Evolutionary conservation across 257 asterid genomes (phyloP).

Genomic region (Scutellaria minor): DNA sequence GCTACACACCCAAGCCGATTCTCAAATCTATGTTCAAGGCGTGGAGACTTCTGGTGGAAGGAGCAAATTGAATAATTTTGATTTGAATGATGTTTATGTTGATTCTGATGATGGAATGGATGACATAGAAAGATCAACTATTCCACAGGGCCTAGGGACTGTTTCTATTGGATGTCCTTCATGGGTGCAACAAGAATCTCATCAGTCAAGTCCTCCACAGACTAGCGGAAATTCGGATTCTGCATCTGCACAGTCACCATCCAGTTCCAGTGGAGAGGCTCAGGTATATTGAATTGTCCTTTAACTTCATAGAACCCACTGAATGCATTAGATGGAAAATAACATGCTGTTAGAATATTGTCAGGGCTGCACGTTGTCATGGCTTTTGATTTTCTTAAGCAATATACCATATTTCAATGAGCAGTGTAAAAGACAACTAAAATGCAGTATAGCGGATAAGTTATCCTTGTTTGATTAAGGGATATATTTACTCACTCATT

Average conservation of each 20-base stretch:
- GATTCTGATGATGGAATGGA: constrained; percentile 77
- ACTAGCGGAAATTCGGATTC: constrained; percentile 82
- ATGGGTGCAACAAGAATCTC: constrained; percentile 76
- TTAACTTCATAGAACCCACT: constrained; percentile 20
- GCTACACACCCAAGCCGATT: constrained; percentile 46
- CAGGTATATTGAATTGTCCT: constrained; percentile 53
- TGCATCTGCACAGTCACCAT: constrained; percentile 80
- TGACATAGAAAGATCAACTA: constrained; percentile 57
- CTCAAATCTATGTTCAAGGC: constrained; percentile 53
- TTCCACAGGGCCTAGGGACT: constrained; percentile 49
- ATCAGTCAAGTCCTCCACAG: constrained; percentile 83
- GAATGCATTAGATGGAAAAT: constrained; percentile 14
- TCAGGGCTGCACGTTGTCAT: constrained; percentile 16
- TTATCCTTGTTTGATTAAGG: constrained; percentile 9
- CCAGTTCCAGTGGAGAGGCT: constrained; percentile 80
- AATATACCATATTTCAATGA: not conserved
- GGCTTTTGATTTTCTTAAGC: constrained; percentile 24
- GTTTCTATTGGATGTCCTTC: constrained; percentile 58
- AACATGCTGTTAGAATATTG: not conserved
- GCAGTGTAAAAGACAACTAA: constrained; percentile 7
- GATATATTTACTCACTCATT: constrained; percentile 1
- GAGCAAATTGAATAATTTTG: constrained; percentile 66
- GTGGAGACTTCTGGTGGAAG: constrained; percentile 59
- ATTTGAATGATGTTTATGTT: constrained; percentile 70
- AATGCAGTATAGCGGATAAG: constrained; percentile 9